These are phyloP conservation scores for Penicillium simplicissimum DNA, from an alignment of 495 filamentous ascomycete species.

Conservation along the genomic window DNA sequence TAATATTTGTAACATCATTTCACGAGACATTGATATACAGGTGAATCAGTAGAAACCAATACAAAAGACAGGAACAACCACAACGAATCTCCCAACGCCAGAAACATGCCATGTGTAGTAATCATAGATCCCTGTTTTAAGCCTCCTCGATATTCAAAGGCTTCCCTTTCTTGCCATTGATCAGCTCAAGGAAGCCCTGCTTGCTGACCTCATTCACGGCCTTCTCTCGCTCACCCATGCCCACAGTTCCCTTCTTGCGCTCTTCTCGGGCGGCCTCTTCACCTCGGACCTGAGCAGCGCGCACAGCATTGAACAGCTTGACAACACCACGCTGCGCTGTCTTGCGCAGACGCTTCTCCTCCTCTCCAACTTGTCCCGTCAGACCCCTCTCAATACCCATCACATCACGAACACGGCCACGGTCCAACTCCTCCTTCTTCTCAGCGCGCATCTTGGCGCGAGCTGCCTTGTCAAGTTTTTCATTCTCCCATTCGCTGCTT, in stretches of 20 bases:
- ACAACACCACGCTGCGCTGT: constrained; percentile 89
- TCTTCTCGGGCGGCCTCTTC: constrained; percentile 70
- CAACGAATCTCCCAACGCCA: constrained; percentile 37
- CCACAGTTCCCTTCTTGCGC: constrained; percentile 71
- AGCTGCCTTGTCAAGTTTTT: constrained; percentile 77
- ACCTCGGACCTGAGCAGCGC: constrained; percentile 84
- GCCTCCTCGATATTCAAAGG: constrained; percentile 52
- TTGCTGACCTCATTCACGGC: constrained; percentile 92
- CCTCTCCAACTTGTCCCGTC: constrained; percentile 62
- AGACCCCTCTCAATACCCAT: constrained; percentile 54
- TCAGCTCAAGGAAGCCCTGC: constrained; percentile 91
- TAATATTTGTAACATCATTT: constrained; percentile 22
- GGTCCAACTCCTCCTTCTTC: constrained; percentile 77
- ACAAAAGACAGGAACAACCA: constrained; percentile 20
- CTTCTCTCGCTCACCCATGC: constrained; percentile 72
- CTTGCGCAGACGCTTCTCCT: constrained; percentile 80
- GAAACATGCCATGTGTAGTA: constrained; percentile 39
- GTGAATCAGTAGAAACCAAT: constrained; percentile 5
- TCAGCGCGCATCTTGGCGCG: constrained; percentile 75
- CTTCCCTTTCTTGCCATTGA: constrained; percentile 60
- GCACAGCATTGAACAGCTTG: constrained; percentile 93
- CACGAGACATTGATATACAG: constrained; percentile 1
- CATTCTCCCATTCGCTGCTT: constrained; percentile 64
- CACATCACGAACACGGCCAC: constrained; percentile 85
- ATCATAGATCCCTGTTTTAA: constrained; percentile 32